A percentile compares a stretch with the other conserved stretches of the same genome.
phyloP scores from a whole-genome alignment of 805 yeast genomes.

The Kodamaea laetipori region DNA sequence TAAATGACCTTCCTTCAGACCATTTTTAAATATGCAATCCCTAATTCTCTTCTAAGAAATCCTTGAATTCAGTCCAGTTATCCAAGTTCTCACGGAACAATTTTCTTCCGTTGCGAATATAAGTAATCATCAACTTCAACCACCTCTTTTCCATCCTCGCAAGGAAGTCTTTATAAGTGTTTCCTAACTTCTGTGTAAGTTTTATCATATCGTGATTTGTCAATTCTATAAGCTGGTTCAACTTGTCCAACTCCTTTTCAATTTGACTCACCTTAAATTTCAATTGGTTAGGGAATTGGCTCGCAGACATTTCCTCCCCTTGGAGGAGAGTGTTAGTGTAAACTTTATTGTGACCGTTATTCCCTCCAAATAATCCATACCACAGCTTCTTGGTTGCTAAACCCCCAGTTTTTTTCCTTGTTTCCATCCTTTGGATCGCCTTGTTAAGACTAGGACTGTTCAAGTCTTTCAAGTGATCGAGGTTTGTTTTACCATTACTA shows the following conservation, averaged over 20 bases:
- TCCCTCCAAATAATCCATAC: slow-evolving; percentile 49
- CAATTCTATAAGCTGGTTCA: slow-evolving; percentile 50
- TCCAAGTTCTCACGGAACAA: slow-evolving; percentile 33
- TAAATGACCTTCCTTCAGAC: neutral
- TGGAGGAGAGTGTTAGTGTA: slow-evolving; percentile 13
- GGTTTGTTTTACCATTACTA: slow-evolving; percentile 6
- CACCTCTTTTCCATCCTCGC: slow-evolving; percentile 44
- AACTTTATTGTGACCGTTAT: slow-evolving; percentile 29
- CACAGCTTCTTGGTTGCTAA: slow-evolving; percentile 35
- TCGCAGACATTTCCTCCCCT: slow-evolving; percentile 7
- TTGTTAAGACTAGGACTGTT: slow-evolving; percentile 42
- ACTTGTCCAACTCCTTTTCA: slow-evolving; percentile 45
- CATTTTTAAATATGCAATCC: neutral
- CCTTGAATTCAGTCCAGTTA: slow-evolving; percentile 39
- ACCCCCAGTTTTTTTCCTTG: slow-evolving; percentile 18
- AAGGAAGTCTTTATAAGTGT: slow-evolving; percentile 40
- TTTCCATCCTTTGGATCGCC: slow-evolving; percentile 36
- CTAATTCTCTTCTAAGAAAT: slow-evolving; percentile 10
- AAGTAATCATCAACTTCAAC: slow-evolving; percentile 39
- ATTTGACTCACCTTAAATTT: slow-evolving; percentile 36
- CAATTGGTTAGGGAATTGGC: slow-evolving; percentile 18
- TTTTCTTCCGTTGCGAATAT: slow-evolving; percentile 36
- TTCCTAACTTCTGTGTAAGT: slow-evolving; percentile 46
- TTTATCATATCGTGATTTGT: slow-evolving; percentile 45
- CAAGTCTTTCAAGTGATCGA: slow-evolving; percentile 33